Percentiles rank a stretch among this genome's conserved stretches.
These are phyloP conservation scores for Amaranthus hypochondriacus DNA, from an alignment of 148 eudicot species.

Conservation along the genomic window DNA sequence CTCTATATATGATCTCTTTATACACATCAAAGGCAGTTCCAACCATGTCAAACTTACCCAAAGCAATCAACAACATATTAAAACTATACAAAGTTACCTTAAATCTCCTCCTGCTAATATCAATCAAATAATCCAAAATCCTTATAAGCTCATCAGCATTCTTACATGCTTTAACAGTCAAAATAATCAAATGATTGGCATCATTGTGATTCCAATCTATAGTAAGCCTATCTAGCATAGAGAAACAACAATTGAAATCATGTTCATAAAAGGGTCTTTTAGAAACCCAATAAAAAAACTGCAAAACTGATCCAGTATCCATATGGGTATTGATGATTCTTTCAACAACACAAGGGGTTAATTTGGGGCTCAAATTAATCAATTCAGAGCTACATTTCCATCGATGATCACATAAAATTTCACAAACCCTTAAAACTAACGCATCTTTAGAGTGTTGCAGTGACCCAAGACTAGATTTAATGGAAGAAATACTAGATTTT, in stretches of 20 bases:
- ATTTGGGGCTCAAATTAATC: constrained; percentile 29
- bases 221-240: constrained; percentile 63
- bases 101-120: constrained; percentile 36
- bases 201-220: constrained; percentile 25
- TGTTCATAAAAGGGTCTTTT: constrained; percentile 47
- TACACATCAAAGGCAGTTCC: constrained; percentile 47
- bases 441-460: background rate
- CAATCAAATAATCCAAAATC: constrained; percentile 50
- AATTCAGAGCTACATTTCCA: constrained; percentile 53
- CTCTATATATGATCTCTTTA: constrained; percentile 36
- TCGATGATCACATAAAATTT: constrained; percentile 25
- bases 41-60: constrained; percentile 56
- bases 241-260: constrained; percentile 36
- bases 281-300: constrained; percentile 64
- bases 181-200: constrained; percentile 53
- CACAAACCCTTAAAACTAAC: constrained; percentile 39
- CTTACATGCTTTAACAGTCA: constrained; percentile 54
- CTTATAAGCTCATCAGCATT: constrained; percentile 37
- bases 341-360: constrained; percentile 42
- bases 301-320: constrained; percentile 34
- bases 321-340: constrained; percentile 31
- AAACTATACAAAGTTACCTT: constrained; percentile 50
- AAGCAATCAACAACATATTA: constrained; percentile 59
- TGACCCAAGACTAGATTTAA: constrained; percentile 10
- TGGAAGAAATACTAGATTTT: constrained; percentile 20